Conservation (phyloP, 139 green algal genomes). For the Spirogloea muscicola region DNA sequence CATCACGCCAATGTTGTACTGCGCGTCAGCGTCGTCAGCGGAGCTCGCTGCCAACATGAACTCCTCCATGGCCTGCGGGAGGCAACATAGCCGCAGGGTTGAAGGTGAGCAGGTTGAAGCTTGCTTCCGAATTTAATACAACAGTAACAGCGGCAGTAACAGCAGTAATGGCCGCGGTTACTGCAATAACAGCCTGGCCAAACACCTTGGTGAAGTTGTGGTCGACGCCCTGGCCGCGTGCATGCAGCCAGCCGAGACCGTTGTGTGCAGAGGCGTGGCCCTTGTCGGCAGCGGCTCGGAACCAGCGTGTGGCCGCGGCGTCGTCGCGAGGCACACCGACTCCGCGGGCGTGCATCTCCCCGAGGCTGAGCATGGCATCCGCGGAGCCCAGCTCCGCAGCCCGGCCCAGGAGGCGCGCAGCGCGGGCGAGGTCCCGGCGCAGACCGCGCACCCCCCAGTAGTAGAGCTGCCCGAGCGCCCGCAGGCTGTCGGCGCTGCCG, state of each 20-base stretch:
- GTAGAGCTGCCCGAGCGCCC: slow-evolving; percentile 25
- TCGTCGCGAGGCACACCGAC: no score
- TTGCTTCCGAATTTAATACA: no score
- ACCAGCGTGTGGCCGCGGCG: no score
- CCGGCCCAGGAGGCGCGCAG: neutral
- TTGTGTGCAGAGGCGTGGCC: no score
- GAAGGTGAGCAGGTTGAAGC: no score
- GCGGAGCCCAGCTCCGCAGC: neutral
- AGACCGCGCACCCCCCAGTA: slow-evolving; percentile 40
- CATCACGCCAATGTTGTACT: slow-evolving; percentile 55
- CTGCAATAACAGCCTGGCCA: no score
- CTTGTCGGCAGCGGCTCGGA: no score
- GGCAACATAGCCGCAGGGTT: no score
- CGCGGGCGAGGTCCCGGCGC: slow-evolving; percentile 21
- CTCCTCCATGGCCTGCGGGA: slow-evolving; percentile 22
- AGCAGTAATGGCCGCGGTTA: no score
- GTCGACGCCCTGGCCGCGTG: slow-evolving; percentile 5
- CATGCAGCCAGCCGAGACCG: slow-evolving; percentile 39
- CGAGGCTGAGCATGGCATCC: slow-evolving; percentile 24
- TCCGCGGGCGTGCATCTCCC: slow-evolving; percentile 39
- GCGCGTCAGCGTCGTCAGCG: slow-evolving; percentile 39
- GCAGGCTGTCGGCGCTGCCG: slow-evolving; percentile 6
- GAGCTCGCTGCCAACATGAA: slow-evolving; percentile 35
- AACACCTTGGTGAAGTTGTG: slow-evolving; percentile 3
- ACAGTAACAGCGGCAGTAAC: no score